These are phyloP conservation scores for Magnusiomyces suaveolens DNA, from an alignment of 1,139 yeast species.

Conservation along the genomic window DNA sequence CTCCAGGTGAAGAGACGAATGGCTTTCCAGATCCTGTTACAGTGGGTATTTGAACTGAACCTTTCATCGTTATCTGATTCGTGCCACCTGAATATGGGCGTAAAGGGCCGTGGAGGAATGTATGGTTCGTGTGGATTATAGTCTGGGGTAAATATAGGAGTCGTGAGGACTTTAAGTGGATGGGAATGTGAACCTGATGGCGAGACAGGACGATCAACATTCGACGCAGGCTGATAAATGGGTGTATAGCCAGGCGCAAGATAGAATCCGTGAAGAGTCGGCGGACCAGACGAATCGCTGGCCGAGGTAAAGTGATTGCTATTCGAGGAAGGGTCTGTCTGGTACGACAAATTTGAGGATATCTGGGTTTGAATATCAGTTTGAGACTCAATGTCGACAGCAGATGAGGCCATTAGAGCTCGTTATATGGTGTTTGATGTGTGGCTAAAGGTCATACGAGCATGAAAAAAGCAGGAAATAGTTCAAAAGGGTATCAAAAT, in stretches of 20 bases:
- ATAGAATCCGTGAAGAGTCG: background rate
- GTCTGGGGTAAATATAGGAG: background rate
- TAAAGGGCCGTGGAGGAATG: background rate
- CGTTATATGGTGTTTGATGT: background rate
- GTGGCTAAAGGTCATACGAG: background rate
- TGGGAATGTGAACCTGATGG: background rate
- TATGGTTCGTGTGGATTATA: background rate
- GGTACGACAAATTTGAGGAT: background rate
- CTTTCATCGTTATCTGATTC: background rate
- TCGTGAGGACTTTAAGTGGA: background rate
- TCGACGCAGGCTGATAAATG: background rate
- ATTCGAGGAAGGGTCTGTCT: background rate
- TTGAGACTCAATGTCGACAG: background rate
- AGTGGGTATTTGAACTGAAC: background rate
- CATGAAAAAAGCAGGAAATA: background rate
- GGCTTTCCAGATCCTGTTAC: background rate
- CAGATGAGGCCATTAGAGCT: background rate
- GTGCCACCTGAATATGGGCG: background rate
- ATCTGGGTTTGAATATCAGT: background rate
- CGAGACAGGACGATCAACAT: background rate
- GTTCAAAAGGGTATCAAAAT: background rate
- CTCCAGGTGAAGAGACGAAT: background rate
- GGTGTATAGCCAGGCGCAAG: background rate
- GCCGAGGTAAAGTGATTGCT: background rate
- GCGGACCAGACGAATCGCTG: background rate